Percentiles rank a stretch among this genome's conserved stretches.
These are phyloP conservation scores for Wickerhamiella cacticola DNA, from an alignment of 805 yeast species.

Conservation along the genomic window DNA sequence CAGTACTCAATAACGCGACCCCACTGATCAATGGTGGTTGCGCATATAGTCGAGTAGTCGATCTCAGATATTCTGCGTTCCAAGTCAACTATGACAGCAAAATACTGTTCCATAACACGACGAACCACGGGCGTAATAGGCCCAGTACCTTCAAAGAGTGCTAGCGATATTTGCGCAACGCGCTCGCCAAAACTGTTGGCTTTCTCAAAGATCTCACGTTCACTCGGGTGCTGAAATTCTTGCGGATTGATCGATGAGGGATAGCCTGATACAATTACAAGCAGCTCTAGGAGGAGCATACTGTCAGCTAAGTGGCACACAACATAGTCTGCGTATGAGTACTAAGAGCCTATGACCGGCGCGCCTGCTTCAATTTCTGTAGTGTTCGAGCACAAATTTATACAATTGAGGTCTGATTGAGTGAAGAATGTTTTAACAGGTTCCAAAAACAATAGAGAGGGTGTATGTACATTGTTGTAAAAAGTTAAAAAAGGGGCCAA, in stretches of 20 bases:
- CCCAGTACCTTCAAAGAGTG: background rate
- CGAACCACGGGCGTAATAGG: background rate
- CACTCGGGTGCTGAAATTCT: conserved; percentile 13
- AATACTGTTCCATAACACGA: background rate
- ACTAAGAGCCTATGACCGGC: no score
- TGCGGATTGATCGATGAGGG: conserved; percentile 5
- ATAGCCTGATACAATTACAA: conserved; percentile 8
- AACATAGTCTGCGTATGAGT: no score
- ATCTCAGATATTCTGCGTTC: background rate
- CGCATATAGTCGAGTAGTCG: conserved; percentile 7
- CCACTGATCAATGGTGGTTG: conserved; percentile 13
- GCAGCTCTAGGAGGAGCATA: conserved; percentile 10
- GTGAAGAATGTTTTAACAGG: no score
- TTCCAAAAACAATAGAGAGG: no score
- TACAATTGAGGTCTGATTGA: no score
- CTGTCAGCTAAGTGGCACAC: no score
- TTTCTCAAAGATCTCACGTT: conserved; percentile 6
- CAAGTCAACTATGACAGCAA: background rate
- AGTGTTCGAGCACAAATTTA: no score
- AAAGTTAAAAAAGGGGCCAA: conserved; percentile 11
- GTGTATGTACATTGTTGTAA: no score
- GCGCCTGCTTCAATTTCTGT: no score
- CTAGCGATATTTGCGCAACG: conserved; percentile 1
- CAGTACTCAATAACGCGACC: conserved; percentile 1
- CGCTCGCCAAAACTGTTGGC: conserved; percentile 12